Evolutionary conservation across 139 green algal genomes (phyloP).

Genomic region (Trebouxia sp.): DNA sequence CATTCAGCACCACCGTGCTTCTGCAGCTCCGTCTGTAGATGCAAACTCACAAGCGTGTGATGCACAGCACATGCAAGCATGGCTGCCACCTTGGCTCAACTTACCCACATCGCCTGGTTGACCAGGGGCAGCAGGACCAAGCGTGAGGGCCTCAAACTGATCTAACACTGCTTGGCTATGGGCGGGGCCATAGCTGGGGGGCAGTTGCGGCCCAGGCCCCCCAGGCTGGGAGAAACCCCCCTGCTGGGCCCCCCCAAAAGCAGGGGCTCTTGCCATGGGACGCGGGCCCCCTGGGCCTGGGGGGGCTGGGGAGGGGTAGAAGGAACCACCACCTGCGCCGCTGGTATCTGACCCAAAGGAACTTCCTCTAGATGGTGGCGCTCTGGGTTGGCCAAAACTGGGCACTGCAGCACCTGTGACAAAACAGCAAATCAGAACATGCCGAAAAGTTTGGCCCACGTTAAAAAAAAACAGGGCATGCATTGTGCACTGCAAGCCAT

Average conservation of each 20-base stretch:
- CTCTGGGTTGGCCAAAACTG: background rate
- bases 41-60: background rate
- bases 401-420: background rate
- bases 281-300: background rate
- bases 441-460: too few relatives aligned
- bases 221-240: constrained; percentile 11
- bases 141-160: constrained; percentile 77
- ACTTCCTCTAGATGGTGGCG: background rate
- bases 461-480: background rate
- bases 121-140: constrained; percentile 59
- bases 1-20: background rate
- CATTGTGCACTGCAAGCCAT: background rate
- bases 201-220: background rate
- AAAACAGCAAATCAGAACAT: background rate
- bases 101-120: constrained; percentile 50
- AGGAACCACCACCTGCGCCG: background rate
- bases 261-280: background rate
- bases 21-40: background rate
- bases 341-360: background rate
- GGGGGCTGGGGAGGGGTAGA: constrained; percentile 6
- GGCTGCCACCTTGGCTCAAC: background rate
- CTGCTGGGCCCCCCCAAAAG: constrained; percentile 10
- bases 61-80: background rate
- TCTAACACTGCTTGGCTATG: constrained; percentile 48
- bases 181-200: background rate